phyloP scores from a whole-genome alignment of 2,329 filamentous ascomycete species.

The Knoxdaviesia proteae region DNA sequence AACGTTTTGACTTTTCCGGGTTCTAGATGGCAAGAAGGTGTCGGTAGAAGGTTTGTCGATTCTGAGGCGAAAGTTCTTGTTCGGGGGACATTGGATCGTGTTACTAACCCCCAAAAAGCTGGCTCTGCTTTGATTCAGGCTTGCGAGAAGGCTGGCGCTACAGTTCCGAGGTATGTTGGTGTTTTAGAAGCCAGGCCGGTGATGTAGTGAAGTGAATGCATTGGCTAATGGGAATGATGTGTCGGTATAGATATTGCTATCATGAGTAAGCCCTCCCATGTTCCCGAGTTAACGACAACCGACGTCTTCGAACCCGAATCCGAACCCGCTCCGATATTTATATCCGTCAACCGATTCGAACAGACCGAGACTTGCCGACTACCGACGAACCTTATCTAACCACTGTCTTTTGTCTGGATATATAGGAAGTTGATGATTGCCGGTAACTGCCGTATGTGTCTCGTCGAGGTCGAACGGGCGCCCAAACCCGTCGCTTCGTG shows the following conservation, averaged over 20 bases:
- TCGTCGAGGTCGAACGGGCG: conserved; percentile 91
- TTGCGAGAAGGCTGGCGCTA: conserved; percentile 90
- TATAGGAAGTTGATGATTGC: conserved; percentile 90
- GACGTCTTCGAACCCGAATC: conserved; percentile 10
- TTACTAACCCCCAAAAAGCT: conserved; percentile 31
- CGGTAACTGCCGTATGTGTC: conserved; percentile 98
- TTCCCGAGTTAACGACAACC: conserved; percentile 4
- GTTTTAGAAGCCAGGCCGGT: neutral
- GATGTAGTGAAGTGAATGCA: neutral
- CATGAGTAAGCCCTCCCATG: conserved; percentile 51
- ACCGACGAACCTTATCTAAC: conserved; percentile 11
- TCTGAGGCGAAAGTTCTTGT: conserved; percentile 6
- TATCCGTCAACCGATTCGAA: conserved; percentile 1
- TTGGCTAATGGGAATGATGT: conserved; percentile 14
- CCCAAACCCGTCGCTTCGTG: conserved; percentile 97
- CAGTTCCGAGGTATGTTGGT: conserved; percentile 52
- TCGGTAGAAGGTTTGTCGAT: conserved; percentile 68
- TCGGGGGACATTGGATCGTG: neutral
- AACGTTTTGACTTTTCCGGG: neutral
- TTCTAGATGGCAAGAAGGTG: conserved; percentile 84
- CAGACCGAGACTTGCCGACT: conserved; percentile 9
- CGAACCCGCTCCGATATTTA: conserved; percentile 8
- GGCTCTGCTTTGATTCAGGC: conserved; percentile 95
- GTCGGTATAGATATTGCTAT: conserved; percentile 65
- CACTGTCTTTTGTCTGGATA: conserved; percentile 3